These are phyloP conservation scores for Jaapia argillacea DNA, from an alignment of 768 basidiomycete species.

Conservation along the genomic window DNA sequence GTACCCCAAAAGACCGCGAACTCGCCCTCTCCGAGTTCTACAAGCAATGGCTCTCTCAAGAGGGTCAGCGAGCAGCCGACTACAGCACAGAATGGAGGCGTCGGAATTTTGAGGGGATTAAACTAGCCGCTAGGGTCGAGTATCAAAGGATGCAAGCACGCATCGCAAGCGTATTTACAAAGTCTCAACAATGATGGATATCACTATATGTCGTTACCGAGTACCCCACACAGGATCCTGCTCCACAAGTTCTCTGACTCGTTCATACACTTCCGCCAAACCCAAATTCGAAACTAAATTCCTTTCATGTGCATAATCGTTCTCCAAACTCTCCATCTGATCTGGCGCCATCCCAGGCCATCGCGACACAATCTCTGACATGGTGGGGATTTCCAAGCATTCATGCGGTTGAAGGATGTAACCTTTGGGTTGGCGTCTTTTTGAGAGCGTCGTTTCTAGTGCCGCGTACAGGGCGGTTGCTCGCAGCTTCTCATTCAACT, in stretches of 20 bases:
- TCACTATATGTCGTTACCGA: too few species aligned
- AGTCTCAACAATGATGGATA: too few species aligned
- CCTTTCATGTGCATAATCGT: slow-evolving; percentile 59
- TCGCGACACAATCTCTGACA: slow-evolving; percentile 52
- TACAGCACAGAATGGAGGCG: slow-evolving; percentile 64
- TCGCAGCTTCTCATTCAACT: slow-evolving; percentile 61
- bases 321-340: slow-evolving; percentile 44
- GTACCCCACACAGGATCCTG: not conserved
- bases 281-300: slow-evolving; percentile 25
- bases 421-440: slow-evolving; percentile 30
- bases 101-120: slow-evolving; percentile 46
- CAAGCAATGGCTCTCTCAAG: slow-evolving; percentile 64
- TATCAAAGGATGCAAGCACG: slow-evolving; percentile 23
- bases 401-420: slow-evolving; percentile 47
- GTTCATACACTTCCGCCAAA: slow-evolving; percentile 50
- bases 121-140: slow-evolving; percentile 47
- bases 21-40: slow-evolving; percentile 67
- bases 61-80: slow-evolving; percentile 40
- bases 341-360: slow-evolving; percentile 69
- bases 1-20: slow-evolving; percentile 48
- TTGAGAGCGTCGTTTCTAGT: slow-evolving; percentile 36
- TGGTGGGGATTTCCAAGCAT: slow-evolving; percentile 47
- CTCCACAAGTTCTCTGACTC: slow-evolving; percentile 42
- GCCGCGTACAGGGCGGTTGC: slow-evolving; percentile 69
- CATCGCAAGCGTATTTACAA: slow-evolving; percentile 9